Conservation (phyloP, 768 basidiomycete genomes). For the Termitomyces sp. region DNA sequence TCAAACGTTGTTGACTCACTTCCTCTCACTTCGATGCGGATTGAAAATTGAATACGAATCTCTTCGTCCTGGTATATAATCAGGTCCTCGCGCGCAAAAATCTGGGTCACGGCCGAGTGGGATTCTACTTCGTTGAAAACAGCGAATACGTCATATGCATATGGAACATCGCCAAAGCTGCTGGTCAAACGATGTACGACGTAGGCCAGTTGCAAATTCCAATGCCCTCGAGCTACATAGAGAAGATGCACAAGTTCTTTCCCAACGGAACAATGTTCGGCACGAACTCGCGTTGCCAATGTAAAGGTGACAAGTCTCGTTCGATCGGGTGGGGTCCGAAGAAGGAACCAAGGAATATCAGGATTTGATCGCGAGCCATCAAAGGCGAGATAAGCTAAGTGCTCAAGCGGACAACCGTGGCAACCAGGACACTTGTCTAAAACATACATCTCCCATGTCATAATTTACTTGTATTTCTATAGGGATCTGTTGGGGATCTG, state of each 20-base stretch:
- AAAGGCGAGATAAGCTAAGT: constrained; percentile 21
- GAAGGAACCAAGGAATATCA: constrained; percentile 39
- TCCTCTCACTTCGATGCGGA: background rate
- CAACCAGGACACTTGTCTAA: background rate
- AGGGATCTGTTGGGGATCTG: background rate
- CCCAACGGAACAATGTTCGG: constrained; percentile 30
- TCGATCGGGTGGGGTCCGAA: constrained; percentile 52
- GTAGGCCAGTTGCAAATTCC: constrained; percentile 30
- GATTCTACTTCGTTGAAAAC: constrained; percentile 49
- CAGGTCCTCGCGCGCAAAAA: constrained; percentile 24
- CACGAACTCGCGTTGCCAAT: constrained; percentile 44
- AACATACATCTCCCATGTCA: background rate
- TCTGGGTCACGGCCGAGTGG: constrained; percentile 39
- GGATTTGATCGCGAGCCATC: constrained; percentile 49
- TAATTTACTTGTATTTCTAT: background rate
- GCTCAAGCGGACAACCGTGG: background rate
- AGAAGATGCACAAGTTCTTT: constrained; percentile 39
- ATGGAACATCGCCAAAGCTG: constrained; percentile 31
- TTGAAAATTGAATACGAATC: constrained; percentile 34
- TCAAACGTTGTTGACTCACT: background rate
- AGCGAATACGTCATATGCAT: constrained; percentile 39
- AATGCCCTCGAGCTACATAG: constrained; percentile 43
- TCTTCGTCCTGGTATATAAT: constrained; percentile 44
- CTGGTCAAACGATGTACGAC: constrained; percentile 30
- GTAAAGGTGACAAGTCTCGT: constrained; percentile 36